Percentiles rank a stretch among this genome's conserved stretches.
Evolutionary conservation across 805 yeast species (phyloP).

Genomic region (Candida ulmi): DNA sequence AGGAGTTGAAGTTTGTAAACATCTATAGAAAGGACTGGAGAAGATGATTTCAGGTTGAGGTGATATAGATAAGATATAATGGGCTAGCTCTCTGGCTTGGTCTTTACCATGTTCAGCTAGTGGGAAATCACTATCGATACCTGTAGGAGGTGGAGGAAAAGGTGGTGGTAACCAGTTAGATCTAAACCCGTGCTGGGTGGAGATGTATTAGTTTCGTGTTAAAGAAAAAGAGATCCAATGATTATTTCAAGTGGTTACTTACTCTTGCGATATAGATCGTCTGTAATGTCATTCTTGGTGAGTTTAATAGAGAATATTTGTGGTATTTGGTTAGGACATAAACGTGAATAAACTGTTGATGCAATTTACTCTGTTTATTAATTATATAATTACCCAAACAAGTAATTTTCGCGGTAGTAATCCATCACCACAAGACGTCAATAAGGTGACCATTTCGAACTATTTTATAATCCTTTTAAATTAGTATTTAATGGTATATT

Average conservation of each 20-base stretch:
- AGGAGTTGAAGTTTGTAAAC: slow-evolving; percentile 77
- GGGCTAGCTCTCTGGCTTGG: slow-evolving; percentile 79
- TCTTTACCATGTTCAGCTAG: slow-evolving; percentile 83
- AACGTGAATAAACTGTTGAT: no score
- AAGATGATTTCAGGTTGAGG: slow-evolving; percentile 69
- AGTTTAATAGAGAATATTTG: no score
- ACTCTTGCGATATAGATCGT: slow-evolving; percentile 64
- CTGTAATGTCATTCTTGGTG: slow-evolving; percentile 39
- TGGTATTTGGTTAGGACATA: no score
- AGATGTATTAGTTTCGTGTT: background rate
- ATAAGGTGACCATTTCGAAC: no score
- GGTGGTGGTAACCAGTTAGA: slow-evolving; percentile 79
- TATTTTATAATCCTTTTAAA: no score
- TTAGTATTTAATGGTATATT: no score
- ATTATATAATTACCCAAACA: no score
- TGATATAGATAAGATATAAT: slow-evolving; percentile 41
- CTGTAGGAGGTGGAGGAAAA: slow-evolving; percentile 78
- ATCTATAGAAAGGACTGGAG: slow-evolving; percentile 84
- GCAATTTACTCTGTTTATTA: no score
- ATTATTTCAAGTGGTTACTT: no score
- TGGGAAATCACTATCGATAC: slow-evolving; percentile 84
- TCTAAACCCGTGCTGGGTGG: slow-evolving; percentile 71
- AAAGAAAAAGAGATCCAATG: no score
- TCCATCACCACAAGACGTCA: no score
- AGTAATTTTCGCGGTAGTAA: no score